These are phyloP conservation scores for Botryotinia calthae DNA, from an alignment of 2,329 filamentous ascomycete genomes.

Conservation along the genomic window DNA sequence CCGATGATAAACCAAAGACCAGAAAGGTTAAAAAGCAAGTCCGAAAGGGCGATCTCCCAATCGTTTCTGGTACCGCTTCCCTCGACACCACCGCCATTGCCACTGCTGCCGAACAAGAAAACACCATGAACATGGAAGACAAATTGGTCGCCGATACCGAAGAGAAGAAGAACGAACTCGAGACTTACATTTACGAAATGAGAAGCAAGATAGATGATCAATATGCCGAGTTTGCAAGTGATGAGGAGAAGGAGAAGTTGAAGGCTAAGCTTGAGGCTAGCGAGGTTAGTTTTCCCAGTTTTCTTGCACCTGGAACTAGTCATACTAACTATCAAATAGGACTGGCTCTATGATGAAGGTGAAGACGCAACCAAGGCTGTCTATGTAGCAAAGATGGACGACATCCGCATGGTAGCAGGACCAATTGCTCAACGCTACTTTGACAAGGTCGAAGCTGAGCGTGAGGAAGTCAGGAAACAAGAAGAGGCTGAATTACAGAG, in stretches of 20 bases:
- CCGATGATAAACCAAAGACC: slow-evolving; percentile 74
- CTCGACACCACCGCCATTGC: slow-evolving; percentile 69
- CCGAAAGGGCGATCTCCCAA: slow-evolving; percentile 90
- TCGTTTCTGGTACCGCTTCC: slow-evolving; percentile 77
- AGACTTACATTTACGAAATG: slow-evolving; percentile 95
- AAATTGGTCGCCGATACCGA: slow-evolving; percentile 98
- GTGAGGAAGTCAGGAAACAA: slow-evolving; percentile 73
- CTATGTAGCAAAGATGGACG: slow-evolving; percentile 93
- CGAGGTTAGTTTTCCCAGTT: slow-evolving; percentile 65
- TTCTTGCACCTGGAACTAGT: not conserved
- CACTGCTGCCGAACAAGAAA: slow-evolving; percentile 75
- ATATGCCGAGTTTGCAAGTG: slow-evolving; percentile 82
- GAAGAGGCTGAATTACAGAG: slow-evolving; percentile 45
- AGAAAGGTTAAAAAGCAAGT: slow-evolving; percentile 99
- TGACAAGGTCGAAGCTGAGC: slow-evolving; percentile 88
- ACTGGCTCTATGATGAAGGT: slow-evolving; percentile 97
- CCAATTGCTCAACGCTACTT: slow-evolving; percentile 93
- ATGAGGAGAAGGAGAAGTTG: slow-evolving; percentile 88
- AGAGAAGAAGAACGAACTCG: slow-evolving; percentile 99
- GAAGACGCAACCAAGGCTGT: slow-evolving; percentile 92
- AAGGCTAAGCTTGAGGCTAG: slow-evolving; percentile 76
- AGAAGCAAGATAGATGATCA: slow-evolving; percentile 92
- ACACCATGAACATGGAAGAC: slow-evolving; percentile 93
- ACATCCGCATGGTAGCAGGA: slow-evolving; percentile 85
- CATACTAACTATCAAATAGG: slow-evolving; percentile 52